Base-by-base conservation (phyloP, 1,284 basidiomycete genomes). In the Sanghuangporus weigelae region DNA sequence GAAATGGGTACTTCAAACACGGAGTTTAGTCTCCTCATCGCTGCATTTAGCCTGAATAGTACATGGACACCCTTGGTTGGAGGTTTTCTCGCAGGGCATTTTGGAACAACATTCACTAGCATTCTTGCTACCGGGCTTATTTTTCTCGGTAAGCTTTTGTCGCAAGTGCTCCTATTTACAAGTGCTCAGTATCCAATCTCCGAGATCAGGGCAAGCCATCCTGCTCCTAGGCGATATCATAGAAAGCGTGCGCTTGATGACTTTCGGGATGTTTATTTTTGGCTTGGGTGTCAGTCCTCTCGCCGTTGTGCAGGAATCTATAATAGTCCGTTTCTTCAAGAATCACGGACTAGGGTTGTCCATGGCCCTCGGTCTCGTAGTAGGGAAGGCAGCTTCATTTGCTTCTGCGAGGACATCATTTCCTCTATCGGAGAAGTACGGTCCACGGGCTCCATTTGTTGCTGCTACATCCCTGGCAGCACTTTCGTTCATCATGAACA, bases 1-100 rank as follows among this genome's bases (percentile, higher is more conserved):
- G 90, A 93, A 70, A 81, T 92, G 63, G 87, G 87, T 48, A 87
- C 88, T 2, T 84, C 86, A 48, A 89, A 92, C 71, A 84, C 87
- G 0, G 86, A 93, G 70, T 93, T 90, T 73, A 86, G 87, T 55
- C 78, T 92, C 38, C 76, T 93, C 50, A 82, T 93, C 59, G 86
- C 90, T 12, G 88, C 89, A 0, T 86, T 85, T 69, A 89, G 85
- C 62, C 74, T 92, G 42, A 92, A 92, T 70, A 85, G 86, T 65
- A 92, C 90, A 46, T 92, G 90, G 90, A 92, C 90, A 10, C 89
- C 90, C 0, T 78, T 92, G 4, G 78, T 90, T 0, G 88, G 86
- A 14, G 87, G 88, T 3, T 66, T 91, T 12, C 76, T 91, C 51
- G 84, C 87, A 6, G 85, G 85, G 64, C 80, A 80, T 59, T 79